Base-by-base conservation (phyloP, 2,329 filamentous ascomycete species). In the Ceratocystis huliohia region DNA sequence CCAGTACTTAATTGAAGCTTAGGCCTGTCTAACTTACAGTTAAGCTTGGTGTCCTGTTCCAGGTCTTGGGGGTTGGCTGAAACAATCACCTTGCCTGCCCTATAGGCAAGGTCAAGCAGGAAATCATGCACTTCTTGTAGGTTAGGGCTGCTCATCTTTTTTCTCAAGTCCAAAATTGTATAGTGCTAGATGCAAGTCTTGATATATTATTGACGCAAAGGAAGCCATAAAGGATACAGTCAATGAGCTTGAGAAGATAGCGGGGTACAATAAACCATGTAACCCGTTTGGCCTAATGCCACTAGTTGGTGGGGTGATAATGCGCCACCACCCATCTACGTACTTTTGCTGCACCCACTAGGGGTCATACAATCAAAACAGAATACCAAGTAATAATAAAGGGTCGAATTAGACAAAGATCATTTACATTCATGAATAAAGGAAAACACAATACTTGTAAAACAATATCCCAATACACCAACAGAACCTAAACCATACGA, bases 1-100 rank as follows among this genome's bases (percentile, higher is more conserved):
- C 68, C 63, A 17, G 13, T 2, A 44, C n/a, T 25, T 25, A 50
- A 41, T 3, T 17, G 28, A 63, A 46, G 33, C 41, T 22, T 22
- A 4, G n/a, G 46, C 41, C 13, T 17, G 15, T 62, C 17, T 44
- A 30, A 70, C 75, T 68, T 74, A 85, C 85, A 86, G 73, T 88
- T 88, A 71, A 86, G 78, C 76, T 88, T 88, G 44, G 81, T 85
- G 62, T 79, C 84, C 15, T 79, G 80, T 64, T 79, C 77, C 53
- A 84, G 79, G 70, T 82, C 79, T 57, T 79, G 79, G 0, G 84
- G 84, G 69, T 85, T 84, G 44, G 85, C 84, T 1, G 78, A 76
- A 64, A 84, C 74, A 70, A 88, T 87, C 82, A 85, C 86, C 66
- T 76, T 74, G 70, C 85, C 85, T n/a, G 85, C 85, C 74, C 83